A percentile compares a stretch with the other conserved stretches of the same genome.
Evolutionary conservation across 805 yeast genomes (phyloP).

Genomic region (Candida michaelii): DNA sequence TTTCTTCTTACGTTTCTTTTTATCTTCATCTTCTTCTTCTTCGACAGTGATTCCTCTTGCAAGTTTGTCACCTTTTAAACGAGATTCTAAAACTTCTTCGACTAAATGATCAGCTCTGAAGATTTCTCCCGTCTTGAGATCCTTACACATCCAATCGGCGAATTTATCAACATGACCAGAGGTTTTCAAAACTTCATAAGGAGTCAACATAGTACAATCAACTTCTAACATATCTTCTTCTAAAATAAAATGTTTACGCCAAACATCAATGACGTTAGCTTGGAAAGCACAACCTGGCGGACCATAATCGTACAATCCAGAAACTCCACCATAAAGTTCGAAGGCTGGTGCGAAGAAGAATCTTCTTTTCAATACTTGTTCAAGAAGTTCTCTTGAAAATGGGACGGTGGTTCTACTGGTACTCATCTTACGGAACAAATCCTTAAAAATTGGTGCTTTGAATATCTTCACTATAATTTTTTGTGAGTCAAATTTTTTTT

Average conservation of each 20-base stretch:
- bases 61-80: constrained; percentile 94
- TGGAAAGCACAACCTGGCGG: constrained; percentile 99
- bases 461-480: constrained; percentile 6
- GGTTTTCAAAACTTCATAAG: constrained; percentile 95
- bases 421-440: constrained; percentile 6
- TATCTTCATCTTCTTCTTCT: constrained; percentile 63
- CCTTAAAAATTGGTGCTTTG: constrained; percentile 5
- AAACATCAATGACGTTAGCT: constrained; percentile 88
- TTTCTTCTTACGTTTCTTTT: constrained; percentile 77
- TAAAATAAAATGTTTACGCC: constrained; percentile 97
- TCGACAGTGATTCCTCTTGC: constrained; percentile 78
- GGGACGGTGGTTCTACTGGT: constrained; percentile 25
- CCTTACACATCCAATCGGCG: constrained; percentile 99
- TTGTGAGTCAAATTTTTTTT: constrained; percentile 7
- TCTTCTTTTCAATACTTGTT: constrained; percentile 88
- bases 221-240: constrained; percentile 99
- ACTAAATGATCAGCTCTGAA: constrained; percentile 98
- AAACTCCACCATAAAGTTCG: constrained; percentile 97
- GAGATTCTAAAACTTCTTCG: constrained; percentile 94
- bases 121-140: constrained; percentile 92
- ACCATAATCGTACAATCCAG: constrained; percentile 97
- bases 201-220: constrained; percentile 97
- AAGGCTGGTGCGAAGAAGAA: constrained; percentile 97
- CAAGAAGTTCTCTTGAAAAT: constrained; percentile 84
- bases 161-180: constrained; percentile 99